These are phyloP conservation scores for Blastocystis sp. DNA, from an alignment of 352 stramenopile genomes.

Conservation along the genomic window DNA sequence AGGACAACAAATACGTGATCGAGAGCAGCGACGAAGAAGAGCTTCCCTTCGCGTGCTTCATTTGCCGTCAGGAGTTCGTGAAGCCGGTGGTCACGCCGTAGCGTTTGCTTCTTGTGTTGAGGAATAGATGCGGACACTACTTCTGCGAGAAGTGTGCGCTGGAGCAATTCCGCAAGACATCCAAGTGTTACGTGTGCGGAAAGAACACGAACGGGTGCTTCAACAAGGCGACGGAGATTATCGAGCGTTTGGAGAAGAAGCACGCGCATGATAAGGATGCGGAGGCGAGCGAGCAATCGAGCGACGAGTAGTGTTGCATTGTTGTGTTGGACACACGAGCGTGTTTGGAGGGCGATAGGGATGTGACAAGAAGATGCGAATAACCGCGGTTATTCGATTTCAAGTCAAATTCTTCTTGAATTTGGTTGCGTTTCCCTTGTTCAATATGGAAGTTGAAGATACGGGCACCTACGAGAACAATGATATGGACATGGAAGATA, in stretches of 20 bases:
- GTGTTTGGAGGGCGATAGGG: neutral
- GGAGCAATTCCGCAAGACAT: conserved; percentile 83
- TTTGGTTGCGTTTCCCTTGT: neutral
- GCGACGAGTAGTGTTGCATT: neutral
- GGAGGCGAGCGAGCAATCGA: neutral
- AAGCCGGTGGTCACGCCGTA: conserved; percentile 89
- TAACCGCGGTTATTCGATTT: conserved; percentile 19
- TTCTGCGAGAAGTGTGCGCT: conserved; percentile 92
- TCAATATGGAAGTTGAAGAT: conserved; percentile 66
- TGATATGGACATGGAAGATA: conserved; percentile 64
- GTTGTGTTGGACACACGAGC: neutral
- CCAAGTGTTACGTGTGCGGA: conserved; percentile 88
- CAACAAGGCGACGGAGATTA: conserved; percentile 80
- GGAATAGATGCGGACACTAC: conserved; percentile 87
- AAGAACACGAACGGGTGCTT: conserved; percentile 92
- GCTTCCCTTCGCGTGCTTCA: conserved; percentile 91
- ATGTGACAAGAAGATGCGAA: neutral
- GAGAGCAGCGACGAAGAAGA: conserved; percentile 76
- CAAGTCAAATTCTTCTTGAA: conserved; percentile 59
- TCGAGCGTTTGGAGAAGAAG: conserved; percentile 20
- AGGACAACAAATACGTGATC: conserved; percentile 76
- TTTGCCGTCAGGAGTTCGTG: conserved; percentile 89
- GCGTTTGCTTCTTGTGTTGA: neutral
- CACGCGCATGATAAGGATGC: neutral
- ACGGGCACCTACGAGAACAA: conserved; percentile 10